Evolutionary conservation across 495 filamentous ascomycete genomes (phyloP).

Genomic region (Aspergillus haitiensis): DNA sequence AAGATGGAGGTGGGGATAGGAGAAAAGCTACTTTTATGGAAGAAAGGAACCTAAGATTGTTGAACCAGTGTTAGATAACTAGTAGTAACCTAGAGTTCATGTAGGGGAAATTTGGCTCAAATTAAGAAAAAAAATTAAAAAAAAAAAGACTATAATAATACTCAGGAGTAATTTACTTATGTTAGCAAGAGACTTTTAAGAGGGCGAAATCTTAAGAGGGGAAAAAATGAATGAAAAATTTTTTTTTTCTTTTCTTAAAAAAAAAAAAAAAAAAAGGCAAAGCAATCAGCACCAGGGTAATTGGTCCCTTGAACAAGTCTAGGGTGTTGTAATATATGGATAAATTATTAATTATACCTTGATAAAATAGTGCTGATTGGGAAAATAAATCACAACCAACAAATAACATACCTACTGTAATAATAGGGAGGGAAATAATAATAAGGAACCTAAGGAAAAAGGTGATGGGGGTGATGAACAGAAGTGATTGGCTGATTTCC

Average conservation of each 20-base stretch:
- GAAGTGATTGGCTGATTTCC: conserved; percentile 1
- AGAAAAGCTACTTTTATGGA: conserved; percentile 6
- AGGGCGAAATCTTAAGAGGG: too few species aligned
- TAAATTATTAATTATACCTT: neutral
- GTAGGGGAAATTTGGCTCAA: neutral
- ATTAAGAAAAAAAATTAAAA: neutral
- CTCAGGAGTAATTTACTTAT: too few species aligned
- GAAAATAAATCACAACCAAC: neutral
- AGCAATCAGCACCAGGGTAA: neutral
- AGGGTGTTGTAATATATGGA: too few species aligned
- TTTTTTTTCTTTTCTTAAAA: neutral
- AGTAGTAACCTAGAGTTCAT: neutral
- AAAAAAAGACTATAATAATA: neutral
- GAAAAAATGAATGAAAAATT: too few species aligned
- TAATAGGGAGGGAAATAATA: conserved; percentile 2
- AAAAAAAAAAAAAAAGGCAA: neutral
- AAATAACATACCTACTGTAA: conserved; percentile 3
- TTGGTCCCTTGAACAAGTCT: too few species aligned
- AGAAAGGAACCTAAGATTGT: conserved; percentile 6
- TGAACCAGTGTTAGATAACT: conserved; percentile 5
- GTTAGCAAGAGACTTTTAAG: too few species aligned
- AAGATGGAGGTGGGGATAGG: conserved; percentile 10
- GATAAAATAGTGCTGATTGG: conserved; percentile 3
- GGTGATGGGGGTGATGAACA: conserved; percentile 3
- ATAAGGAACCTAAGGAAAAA: neutral